Evolutionary conservation across 2,329 filamentous ascomycete genomes (phyloP), one percentile per base, ranked within the genome.

Genomic region (Didymella pomorum): DNA sequence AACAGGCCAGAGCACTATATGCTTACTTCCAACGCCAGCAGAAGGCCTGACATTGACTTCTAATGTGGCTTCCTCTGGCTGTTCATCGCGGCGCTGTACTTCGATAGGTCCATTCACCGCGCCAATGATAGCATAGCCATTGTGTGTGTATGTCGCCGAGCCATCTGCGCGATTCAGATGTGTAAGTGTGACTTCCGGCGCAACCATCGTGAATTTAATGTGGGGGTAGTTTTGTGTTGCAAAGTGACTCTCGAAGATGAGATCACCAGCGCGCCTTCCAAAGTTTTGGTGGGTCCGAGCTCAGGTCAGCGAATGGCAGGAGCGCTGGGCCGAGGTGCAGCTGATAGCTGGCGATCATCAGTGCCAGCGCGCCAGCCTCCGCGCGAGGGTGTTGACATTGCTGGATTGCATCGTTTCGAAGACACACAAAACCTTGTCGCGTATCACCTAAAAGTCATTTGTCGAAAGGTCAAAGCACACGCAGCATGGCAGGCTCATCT

Each of bases 21-120:
- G 70, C 84, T 73, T 76, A 88, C 93, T 90, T 81, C 91, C 92
- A 44, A 95, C 88, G 16, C 93, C 93, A 63, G 89, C 88, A 33
- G 90, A 89, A 47, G 94, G 94, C 75, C 95, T 87, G 64, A 99
- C 86, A 74, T 94, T 88, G 57, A 99, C 91, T 78, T 98, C 95
- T 65, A 99, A 83, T 48, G 89, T 87, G 26, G 94, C 92, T 80
- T 97, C 93, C 77, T 96, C 93, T 8, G 95, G 90, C 66, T 95
- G 87, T 76, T 98, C 92, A 74, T 99, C 94, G 70, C 92, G 87
- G 70, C 93, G 87, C 68, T 88, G 87, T 16, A 94, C 92, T 80
- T 99, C 95, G 66, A 98, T 87, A 16, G 95, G 95, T 0, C 94
- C 95, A 78, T 97, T 98, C 66, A 96, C 92, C 14, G 92, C 89